Conservation (phyloP, 1,284 basidiomycete species). For the Flammula alnicola region DNA sequence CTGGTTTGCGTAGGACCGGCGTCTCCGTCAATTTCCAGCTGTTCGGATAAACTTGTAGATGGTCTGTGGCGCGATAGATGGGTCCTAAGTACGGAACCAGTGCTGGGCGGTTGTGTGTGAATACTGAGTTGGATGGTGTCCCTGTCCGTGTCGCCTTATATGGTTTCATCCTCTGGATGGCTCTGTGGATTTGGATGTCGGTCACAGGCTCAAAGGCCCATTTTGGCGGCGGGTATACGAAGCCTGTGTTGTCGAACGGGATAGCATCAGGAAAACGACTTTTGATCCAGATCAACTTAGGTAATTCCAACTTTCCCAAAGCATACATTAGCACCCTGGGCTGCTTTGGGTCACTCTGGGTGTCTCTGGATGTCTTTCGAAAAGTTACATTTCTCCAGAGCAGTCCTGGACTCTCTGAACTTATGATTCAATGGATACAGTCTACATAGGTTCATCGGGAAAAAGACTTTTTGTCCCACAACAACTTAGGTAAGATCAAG, state of each 20-base stretch:
- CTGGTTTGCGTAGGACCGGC: conserved; percentile 23
- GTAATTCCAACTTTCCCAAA: too few relatives aligned
- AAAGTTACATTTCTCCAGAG: too few relatives aligned
- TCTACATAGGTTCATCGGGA: too few relatives aligned
- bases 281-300: too few relatives aligned
- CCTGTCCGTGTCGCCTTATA: conserved; percentile 7
- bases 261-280: too few relatives aligned
- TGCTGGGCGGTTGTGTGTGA: not conserved
- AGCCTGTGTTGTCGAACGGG: not conserved
- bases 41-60: not conserved
- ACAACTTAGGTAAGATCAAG: too few relatives aligned
- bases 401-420: too few relatives aligned
- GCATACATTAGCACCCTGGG: too few relatives aligned
- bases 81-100: conserved; percentile 3
- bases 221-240: not conserved
- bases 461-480: too few relatives aligned
- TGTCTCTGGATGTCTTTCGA: too few relatives aligned
- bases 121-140: conserved; percentile 4
- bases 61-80: conserved; percentile 9
- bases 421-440: too few relatives aligned
- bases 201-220: not conserved
- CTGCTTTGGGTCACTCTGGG: too few relatives aligned
- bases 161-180: conserved; percentile 4
- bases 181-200: not conserved
- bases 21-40: not conserved